These are phyloP conservation scores for Theobroma grandiflorum DNA, from an alignment of 441 rosid species.

Conservation along the genomic window DNA sequence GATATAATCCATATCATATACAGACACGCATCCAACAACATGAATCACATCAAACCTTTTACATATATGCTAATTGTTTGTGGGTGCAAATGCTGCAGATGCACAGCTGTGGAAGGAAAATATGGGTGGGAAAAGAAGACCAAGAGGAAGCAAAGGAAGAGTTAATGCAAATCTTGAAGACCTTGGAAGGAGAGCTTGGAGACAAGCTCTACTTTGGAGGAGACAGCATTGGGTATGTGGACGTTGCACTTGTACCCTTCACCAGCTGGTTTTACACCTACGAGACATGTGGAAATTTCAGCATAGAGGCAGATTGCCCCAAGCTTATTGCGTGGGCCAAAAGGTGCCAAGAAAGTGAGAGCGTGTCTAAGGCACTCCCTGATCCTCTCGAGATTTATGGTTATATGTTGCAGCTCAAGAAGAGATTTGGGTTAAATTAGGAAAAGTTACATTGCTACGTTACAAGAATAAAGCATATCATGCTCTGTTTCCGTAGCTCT, in stretches of 20 bases:
- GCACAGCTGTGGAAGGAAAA: background rate
- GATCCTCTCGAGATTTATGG: slow-evolving; percentile 18
- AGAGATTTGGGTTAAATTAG: slow-evolving; percentile 10
- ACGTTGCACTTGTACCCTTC: slow-evolving; percentile 30
- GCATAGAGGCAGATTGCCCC: slow-evolving; percentile 20
- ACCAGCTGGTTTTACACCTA: slow-evolving; percentile 33
- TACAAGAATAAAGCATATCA: no score
- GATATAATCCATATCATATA: background rate
- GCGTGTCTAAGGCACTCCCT: slow-evolving; percentile 14
- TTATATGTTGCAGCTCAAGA: slow-evolving; percentile 13
- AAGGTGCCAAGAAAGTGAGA: slow-evolving; percentile 20
- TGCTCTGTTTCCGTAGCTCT: no score
- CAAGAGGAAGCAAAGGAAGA: slow-evolving; percentile 11
- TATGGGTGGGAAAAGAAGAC: background rate
- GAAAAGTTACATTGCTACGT: no score
- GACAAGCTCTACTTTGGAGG: slow-evolving; percentile 34
- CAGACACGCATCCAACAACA: no score
- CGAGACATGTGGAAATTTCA: slow-evolving; percentile 26
- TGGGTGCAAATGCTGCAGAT: background rate
- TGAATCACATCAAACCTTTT: background rate
- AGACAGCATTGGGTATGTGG: slow-evolving; percentile 32
- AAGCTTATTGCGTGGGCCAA: slow-evolving; percentile 29
- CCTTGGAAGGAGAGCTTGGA: slow-evolving; percentile 39
- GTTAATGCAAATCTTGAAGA: slow-evolving; percentile 13
- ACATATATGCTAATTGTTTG: background rate